Evolutionary conservation across 192 early-diverging fungal genomes (phyloP).

Genomic region (Paraglomus occultum): DNA sequence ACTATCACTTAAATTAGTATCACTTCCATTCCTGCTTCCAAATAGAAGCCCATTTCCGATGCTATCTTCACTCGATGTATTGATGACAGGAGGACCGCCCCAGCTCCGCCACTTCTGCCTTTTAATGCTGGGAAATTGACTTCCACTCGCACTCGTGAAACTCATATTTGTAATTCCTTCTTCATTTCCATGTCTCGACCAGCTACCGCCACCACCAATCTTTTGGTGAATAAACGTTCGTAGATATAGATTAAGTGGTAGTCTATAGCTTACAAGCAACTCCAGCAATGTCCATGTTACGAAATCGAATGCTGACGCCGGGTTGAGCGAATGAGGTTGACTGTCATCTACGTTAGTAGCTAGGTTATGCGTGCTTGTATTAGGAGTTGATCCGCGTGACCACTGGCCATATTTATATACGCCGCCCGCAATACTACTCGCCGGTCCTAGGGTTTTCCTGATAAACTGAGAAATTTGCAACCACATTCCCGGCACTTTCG

Average conservation of each 20-base stretch:
- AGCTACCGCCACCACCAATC: background rate
- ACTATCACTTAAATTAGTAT: background rate
- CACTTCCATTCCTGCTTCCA: background rate
- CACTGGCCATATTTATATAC: background rate
- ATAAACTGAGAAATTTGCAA: constrained; percentile 45
- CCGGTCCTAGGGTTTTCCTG: constrained; percentile 35
- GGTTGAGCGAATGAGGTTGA: constrained; percentile 7
- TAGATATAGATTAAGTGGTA: constrained; percentile 37
- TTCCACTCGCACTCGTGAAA: background rate
- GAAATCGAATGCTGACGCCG: constrained; percentile 42
- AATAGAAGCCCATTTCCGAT: background rate
- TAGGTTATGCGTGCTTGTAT: constrained; percentile 24
- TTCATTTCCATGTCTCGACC: background rate
- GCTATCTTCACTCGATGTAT: background rate
- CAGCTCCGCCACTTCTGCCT: constrained; percentile 22
- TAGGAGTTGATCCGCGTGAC: constrained; percentile 24
- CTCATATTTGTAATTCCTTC: background rate
- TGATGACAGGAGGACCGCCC: constrained; percentile 18
- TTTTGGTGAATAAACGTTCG: constrained; percentile 31
- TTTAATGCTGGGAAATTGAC: background rate
- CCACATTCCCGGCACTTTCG: constrained; percentile 46
- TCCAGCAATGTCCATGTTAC: constrained; percentile 55
- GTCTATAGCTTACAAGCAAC: constrained; percentile 46
- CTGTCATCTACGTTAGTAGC: background rate
- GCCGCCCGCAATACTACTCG: constrained; percentile 18